Evolutionary conservation across 2,329 filamentous ascomycete genomes (phyloP), one percentile per base, ranked within the genome.

Genomic region (Alternaria gansuensis): DNA sequence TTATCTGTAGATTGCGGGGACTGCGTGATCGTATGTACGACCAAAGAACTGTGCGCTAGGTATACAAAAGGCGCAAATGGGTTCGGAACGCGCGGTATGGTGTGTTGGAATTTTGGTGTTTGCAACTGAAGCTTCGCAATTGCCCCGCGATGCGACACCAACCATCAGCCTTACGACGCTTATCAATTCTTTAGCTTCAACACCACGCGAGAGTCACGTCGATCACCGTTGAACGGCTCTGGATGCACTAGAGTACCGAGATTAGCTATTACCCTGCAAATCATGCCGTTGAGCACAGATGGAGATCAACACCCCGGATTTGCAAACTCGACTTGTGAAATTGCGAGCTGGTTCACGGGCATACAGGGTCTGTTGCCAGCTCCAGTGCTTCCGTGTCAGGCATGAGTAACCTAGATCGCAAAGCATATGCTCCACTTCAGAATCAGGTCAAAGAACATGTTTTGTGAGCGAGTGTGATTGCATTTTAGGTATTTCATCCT

Each of bases 401-500:
- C 29, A 24, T 24, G n/a, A 7, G 44, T 13, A 5, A 7, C 31
- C 44, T 5, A 11, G 11, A 4, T 39, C 24, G 33, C 21, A 17
- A 17, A 29, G 13, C 26, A 8, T 4, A 5, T 14, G 9, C 24
- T 2, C 29, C 23, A 39, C 34, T 26, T 29, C 33, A 29, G 23
- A 43, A 59, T 29, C 23, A 29, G 33, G 26, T 8, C 1, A 23
- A 23, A n/a, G 51, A 21, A 5, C 14, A 14, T 6, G 2, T 14
- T 44, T 57, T 44, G 46, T 67, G 65, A 75, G 72, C 66, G 72
- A 75, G 71, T 73, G 73, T 75, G 68, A 72, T 74, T 59, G 62
- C 68, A 75, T 75, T 75, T 61, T 2, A 72, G 70, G 65, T 73
- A 44, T 71, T 58, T 75, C 65, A 73, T 75, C 72, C 72, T 76